phyloP scores from a whole-genome alignment of 1,139 yeast genomes.

The Hemisphaericaspora lyxosophila region DNA sequence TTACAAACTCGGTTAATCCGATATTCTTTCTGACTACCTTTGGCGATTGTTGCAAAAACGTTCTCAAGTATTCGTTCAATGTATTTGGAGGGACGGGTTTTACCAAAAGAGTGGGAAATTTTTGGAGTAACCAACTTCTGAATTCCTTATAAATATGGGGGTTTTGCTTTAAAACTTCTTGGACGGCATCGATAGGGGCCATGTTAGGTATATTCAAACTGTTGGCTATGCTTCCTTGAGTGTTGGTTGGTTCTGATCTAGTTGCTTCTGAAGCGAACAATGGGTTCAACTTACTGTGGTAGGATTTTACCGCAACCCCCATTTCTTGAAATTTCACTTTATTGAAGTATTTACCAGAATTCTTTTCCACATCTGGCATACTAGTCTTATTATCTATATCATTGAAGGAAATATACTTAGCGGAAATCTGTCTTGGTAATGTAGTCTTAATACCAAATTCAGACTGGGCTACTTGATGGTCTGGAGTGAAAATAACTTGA shows the following conservation, averaged over 20 bases:
- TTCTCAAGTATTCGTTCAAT: slow-evolving; percentile 25
- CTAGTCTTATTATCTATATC: slow-evolving; percentile 44
- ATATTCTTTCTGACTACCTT: slow-evolving; percentile 21
- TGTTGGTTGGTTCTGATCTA: slow-evolving; percentile 18
- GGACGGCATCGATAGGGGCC: slow-evolving; percentile 28
- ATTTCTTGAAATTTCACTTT: slow-evolving; percentile 45
- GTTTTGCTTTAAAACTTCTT: slow-evolving; percentile 29
- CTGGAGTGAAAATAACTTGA: slow-evolving; percentile 46
- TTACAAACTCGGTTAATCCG: slow-evolving; percentile 23
- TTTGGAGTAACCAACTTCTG: slow-evolving; percentile 33
- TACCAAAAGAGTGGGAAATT: slow-evolving; percentile 35
- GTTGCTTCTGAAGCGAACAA: slow-evolving; percentile 30
- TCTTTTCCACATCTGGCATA: slow-evolving; percentile 52
- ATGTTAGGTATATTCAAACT: slow-evolving; percentile 33
- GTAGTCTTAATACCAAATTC: slow-evolving; percentile 46
- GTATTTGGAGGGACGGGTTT: slow-evolving; percentile 15
- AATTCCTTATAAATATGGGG: slow-evolving; percentile 34
- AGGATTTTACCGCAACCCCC: slow-evolving; percentile 37
- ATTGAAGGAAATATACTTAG: slow-evolving; percentile 43
- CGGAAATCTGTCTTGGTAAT: slow-evolving; percentile 45
- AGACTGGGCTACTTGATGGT: slow-evolving; percentile 42
- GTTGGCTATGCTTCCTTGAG: slow-evolving; percentile 28
- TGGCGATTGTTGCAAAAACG: slow-evolving; percentile 24
- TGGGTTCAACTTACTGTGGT: slow-evolving; percentile 31
- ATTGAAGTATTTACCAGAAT: slow-evolving; percentile 39